Evolutionary conservation across 208 protist species (phyloP), one percentile per base, ranked within the genome.

Genomic region (Acanthamoeba sp.): DNA sequence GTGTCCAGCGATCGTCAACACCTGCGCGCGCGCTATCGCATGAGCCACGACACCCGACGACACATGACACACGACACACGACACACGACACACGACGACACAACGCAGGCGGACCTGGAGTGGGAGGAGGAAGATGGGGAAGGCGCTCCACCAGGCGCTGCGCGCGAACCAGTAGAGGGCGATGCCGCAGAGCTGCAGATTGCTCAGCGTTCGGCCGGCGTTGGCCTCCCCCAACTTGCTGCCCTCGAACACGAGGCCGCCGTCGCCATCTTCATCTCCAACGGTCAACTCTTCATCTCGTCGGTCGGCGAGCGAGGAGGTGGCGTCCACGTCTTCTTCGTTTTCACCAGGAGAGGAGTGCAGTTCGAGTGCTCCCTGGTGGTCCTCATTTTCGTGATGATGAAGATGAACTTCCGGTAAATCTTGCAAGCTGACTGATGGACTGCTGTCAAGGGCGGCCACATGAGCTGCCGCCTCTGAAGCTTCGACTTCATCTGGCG

Each of bases 131-230:
- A 87, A 5, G 38, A 87, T 55, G 38, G 48, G 32, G 48, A 87
- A 87, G 42, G 78, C 78, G 27, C 38, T 24, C 78, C 78, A 87
- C 38, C 38, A 87, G 42, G 78, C 48, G 42, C 78, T 38, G 42
- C 78, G 38, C 36, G 78, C 38, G 40, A 87, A 87, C 78, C 78
- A 87, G 78, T 87, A 87, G 42, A 87, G 78, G 18, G 42, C 16
- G 24, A 87, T 22, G 40, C 38, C 38, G 38, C 16, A 55, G 24
- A 87, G 32, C 42, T 38, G 78, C 38, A 3, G 24, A 24, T 57
- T 9, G 48, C 42, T 87, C 38, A 87, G 78, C 78, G 16, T 24
- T 9, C 78, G 66, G 66, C 66, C 66, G 36, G 14, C n/a, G 66
- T n/a, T n/a, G 34, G 14, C 32, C 4, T 42, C 22, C 29, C 36